Evolutionary conservation across 306 rosid genomes (phyloP).

Genomic region (Cucurbita moschata): DNA sequence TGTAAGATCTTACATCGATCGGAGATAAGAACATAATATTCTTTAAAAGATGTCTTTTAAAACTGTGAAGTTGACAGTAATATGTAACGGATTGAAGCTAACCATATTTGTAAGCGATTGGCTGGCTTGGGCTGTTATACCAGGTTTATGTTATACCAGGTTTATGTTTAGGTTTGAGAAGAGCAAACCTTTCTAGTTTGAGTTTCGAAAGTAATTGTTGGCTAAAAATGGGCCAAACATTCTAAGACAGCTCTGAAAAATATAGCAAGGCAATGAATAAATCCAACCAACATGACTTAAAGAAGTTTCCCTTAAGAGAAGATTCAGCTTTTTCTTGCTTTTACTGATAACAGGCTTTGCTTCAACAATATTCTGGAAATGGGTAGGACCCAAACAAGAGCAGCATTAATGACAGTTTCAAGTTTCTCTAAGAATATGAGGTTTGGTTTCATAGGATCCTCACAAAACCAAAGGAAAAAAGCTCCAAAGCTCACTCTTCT

Average conservation of each 20-base stretch:
- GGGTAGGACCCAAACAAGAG: not conserved
- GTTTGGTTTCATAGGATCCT: not conserved
- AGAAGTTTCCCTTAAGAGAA: not conserved
- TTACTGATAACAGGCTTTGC: not conserved
- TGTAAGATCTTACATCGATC: too few species aligned
- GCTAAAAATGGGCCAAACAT: slow-evolving; percentile 8
- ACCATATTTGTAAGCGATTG: too few species aligned
- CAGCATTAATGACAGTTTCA: not conserved
- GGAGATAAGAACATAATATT: too few species aligned
- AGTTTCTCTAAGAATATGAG: not conserved
- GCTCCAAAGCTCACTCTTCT: slow-evolving; percentile 1
- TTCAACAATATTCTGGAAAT: slow-evolving; percentile 1
- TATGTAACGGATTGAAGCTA: too few species aligned
- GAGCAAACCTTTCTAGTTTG: not conserved
- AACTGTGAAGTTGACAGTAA: too few species aligned
- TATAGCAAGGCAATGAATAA: not conserved
- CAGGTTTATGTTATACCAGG: too few species aligned
- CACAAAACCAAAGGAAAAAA: not conserved
- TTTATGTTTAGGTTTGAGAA: not conserved
- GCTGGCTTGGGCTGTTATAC: too few species aligned
- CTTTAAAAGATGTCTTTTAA: too few species aligned
- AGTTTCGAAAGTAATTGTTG: not conserved
- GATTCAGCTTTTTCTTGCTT: not conserved
- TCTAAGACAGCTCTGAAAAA: not conserved
- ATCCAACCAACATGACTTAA: not conserved